Evolutionary conservation across 345 rosid species (phyloP), one percentile per base, ranked within the genome.

Genomic region (Alliaria petiolata): DNA sequence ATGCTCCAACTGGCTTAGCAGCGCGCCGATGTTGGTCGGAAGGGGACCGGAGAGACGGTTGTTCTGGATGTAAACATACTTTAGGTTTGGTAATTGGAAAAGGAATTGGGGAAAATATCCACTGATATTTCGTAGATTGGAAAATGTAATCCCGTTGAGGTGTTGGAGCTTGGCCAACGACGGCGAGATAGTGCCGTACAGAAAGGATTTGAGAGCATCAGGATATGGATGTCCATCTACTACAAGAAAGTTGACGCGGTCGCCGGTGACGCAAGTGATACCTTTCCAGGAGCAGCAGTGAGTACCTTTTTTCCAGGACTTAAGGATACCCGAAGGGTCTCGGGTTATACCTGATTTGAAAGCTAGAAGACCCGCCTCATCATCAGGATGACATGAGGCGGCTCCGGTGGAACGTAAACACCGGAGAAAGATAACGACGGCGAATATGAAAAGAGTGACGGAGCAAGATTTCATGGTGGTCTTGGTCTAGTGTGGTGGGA

Each of bases 161-260:
- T 77, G 25, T 11, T 68, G 62, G 56, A 88, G 43, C 62, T 88
- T 85, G 1, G 40, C 76, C 0, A 86, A 70, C 5, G 79, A 79
- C 0, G 90, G 79, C 1, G 96, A 90, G 81, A 90, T 84, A 1
- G 85, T 75, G 4, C 92, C 93, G 3, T 89, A 42, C 6, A 86
- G 75, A 44, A 15, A 15, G 49, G n/a, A n/a, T n/a, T n/a, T n/a
- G n/a, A n/a, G n/a, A n/a, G n/a, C n/a, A n/a, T n/a, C n/a, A n/a
- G n/a, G n/a, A n/a, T n/a, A n/a, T n/a, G n/a, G n/a, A n/a, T n/a
- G n/a, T 17, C 49, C 49, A 6, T 44, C 8, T 44, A 44, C 49
- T 16, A n/a, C 9, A 1, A 47, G 53, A 19, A 8, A 1, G 35
- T 16, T 52, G 35, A 52, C 57, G 6, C 59, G 59, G 38, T 15